A percentile compares a stretch with the other conserved stretches of the same genome.
Conservation (phyloP, 345 rosid genomes). For the Erodium maritimum region DNA sequence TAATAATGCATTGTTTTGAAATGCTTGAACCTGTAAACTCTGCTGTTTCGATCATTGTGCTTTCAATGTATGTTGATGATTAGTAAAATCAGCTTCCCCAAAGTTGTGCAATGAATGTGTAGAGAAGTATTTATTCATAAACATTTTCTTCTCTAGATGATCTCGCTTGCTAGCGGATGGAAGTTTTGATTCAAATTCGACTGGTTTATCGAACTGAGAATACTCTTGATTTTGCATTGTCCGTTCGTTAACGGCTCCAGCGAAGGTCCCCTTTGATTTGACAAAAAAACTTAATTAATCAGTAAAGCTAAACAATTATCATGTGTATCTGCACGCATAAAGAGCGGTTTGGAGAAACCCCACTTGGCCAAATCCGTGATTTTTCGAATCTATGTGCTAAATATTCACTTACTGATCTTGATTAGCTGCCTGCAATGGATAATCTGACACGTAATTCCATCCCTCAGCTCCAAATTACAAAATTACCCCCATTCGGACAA, state of each 20-base stretch:
- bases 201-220: too few relatives aligned
- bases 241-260: too few relatives aligned
- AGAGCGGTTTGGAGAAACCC: background rate
- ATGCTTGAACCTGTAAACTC: background rate
- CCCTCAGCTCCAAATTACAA: background rate
- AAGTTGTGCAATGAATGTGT: background rate
- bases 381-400: constrained; percentile 3
- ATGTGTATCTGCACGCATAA: background rate
- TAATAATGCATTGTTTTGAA: constrained; percentile 5
- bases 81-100: background rate
- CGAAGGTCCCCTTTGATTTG: too few relatives aligned
- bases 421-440: too few relatives aligned
- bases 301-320: too few relatives aligned
- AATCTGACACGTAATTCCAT: background rate
- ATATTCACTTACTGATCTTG: background rate
- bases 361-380: background rate
- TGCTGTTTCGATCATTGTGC: background rate
- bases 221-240: too few relatives aligned
- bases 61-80: background rate
- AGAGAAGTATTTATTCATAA: background rate
- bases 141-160: too few relatives aligned
- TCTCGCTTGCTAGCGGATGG: too few relatives aligned
- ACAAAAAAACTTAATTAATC: background rate
- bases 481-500: background rate
- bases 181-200: too few relatives aligned